Conservation (phyloP, 2,329 filamentous ascomycete genomes). For the Akanthomyces lecanii region DNA sequence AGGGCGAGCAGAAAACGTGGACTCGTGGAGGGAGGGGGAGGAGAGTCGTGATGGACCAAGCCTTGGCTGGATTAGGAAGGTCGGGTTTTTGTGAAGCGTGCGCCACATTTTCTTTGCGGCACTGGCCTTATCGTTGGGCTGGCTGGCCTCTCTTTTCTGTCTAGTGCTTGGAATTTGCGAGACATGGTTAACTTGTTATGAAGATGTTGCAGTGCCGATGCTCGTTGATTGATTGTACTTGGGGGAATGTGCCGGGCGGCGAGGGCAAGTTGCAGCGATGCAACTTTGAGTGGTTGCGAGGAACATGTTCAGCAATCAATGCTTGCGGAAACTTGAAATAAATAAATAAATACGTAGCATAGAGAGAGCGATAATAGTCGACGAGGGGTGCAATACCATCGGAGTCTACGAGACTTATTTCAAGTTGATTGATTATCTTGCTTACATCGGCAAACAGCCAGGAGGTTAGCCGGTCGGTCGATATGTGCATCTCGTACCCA, state of each 20-base stretch:
- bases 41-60: background rate
- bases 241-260: no score
- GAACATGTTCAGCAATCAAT: no score
- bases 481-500: background rate
- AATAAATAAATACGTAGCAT: no score
- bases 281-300: no score
- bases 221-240: no score
- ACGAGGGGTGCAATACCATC: no score
- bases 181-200: no score
- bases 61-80: conserved; percentile 6
- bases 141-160: background rate
- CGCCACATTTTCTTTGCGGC: background rate
- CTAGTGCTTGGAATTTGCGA: background rate
- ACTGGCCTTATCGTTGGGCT: background rate
- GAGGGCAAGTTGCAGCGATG: no score
- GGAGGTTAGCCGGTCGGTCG: background rate
- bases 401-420: background rate
- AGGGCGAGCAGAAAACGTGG: background rate
- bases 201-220: background rate
- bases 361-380: no score
- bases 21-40: background rate
- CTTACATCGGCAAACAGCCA: background rate
- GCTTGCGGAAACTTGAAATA: no score
- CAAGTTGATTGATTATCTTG: background rate
- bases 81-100: background rate